phyloP scores from a whole-genome alignment of 2,329 filamentous ascomycete species.

The Colletotrichum shisoi region DNA sequence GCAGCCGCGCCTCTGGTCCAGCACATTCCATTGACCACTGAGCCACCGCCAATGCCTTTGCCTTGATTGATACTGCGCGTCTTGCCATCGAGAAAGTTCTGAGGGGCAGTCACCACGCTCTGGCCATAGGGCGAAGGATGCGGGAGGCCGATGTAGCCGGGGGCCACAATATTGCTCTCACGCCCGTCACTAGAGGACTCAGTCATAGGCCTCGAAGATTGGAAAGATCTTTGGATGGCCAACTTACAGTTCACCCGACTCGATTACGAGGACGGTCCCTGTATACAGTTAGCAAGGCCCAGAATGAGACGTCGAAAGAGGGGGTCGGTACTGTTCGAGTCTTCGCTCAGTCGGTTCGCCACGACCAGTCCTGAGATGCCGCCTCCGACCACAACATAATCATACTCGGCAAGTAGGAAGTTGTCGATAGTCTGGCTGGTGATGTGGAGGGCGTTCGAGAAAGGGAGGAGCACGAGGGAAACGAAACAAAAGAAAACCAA shows the following conservation, averaged over 20 bases:
- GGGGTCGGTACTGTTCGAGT: slow-evolving; percentile 41
- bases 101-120: slow-evolving; percentile 45
- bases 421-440: slow-evolving; percentile 27
- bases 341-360: slow-evolving; percentile 54
- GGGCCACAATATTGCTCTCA: slow-evolving; percentile 38
- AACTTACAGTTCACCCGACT: slow-evolving; percentile 40
- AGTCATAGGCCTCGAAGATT: not conserved
- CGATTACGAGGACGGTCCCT: slow-evolving; percentile 41
- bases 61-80: slow-evolving; percentile 50
- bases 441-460: slow-evolving; percentile 26
- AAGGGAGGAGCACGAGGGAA: slow-evolving; percentile 10
- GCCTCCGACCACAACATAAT: slow-evolving; percentile 56
- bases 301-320: not conserved
- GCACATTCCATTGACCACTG: slow-evolving; percentile 53
- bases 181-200: slow-evolving; percentile 25
- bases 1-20: slow-evolving; percentile 51
- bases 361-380: slow-evolving; percentile 57
- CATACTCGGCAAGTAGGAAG: slow-evolving; percentile 42
- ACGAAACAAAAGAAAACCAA: not conserved
- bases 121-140: slow-evolving; percentile 43
- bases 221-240: not conserved
- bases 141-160: slow-evolving; percentile 39
- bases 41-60: slow-evolving; percentile 52
- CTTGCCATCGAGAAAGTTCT: slow-evolving; percentile 48
- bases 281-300: not conserved